Conservation (phyloP, 2,329 filamentous ascomycete species). For the Cordyceps cicadae region DNA sequence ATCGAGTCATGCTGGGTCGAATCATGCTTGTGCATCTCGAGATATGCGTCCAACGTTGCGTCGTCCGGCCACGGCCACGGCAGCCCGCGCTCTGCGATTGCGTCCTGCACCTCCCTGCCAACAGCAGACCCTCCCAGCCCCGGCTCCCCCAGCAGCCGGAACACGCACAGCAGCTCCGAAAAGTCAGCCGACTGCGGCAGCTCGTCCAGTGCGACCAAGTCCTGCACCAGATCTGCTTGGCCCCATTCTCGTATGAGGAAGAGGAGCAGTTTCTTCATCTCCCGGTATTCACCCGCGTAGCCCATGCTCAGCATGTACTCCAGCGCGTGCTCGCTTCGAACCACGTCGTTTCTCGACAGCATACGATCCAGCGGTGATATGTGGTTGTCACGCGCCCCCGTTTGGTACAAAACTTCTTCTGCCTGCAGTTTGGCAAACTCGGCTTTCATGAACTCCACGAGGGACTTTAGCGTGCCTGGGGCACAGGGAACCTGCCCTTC, state of each 20-base stretch:
- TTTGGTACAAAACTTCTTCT: conserved; percentile 8
- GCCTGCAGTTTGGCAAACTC: not conserved
- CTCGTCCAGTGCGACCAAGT: conserved; percentile 28
- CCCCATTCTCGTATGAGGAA: conserved; percentile 50
- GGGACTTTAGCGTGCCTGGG: not conserved
- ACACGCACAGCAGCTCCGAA: conserved; percentile 35
- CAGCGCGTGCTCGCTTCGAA: conserved; percentile 36
- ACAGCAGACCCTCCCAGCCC: conserved; percentile 16
- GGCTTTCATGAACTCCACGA: conserved; percentile 3
- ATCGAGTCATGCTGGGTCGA: conserved; percentile 20
- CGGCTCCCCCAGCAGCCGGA: conserved; percentile 31
- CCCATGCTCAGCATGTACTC: conserved; percentile 57
- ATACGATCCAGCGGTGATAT: conserved; percentile 26
- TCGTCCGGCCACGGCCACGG: conserved; percentile 32
- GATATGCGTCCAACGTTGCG: conserved; percentile 27
- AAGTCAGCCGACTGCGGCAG: conserved; percentile 26
- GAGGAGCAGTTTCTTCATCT: conserved; percentile 46
- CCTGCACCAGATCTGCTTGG: conserved; percentile 24
- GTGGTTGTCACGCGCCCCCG: conserved; percentile 15
- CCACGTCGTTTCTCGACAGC: conserved; percentile 25
- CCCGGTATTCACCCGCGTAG: conserved; percentile 48
- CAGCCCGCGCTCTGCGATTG: conserved; percentile 19
- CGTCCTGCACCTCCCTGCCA: conserved; percentile 20
- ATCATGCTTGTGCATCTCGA: conserved; percentile 19
- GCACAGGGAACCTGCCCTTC: not conserved